Evolutionary conservation across 148 eudicot genomes (phyloP).

Genomic region (Cornus controversa): DNA sequence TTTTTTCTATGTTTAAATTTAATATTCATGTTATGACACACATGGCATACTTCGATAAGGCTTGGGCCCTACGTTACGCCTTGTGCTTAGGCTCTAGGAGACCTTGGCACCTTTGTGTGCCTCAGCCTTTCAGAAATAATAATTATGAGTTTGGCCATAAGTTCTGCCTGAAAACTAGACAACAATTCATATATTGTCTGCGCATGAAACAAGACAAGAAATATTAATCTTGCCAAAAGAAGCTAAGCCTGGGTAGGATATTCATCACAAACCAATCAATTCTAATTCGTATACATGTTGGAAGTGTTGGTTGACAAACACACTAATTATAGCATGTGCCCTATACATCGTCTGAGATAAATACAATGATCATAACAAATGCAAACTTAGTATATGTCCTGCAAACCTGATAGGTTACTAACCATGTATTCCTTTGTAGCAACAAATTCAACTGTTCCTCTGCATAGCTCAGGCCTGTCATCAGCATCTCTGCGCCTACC

Average conservation of each 20-base stretch:
- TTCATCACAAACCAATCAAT: too few relatives aligned
- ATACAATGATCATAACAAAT: neutral
- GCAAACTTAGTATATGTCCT: neutral
- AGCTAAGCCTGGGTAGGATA: too few relatives aligned
- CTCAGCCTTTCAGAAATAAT: too few relatives aligned
- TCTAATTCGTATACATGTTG: too few relatives aligned
- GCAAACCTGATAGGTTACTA: slow-evolving; percentile 19
- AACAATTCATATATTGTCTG: neutral
- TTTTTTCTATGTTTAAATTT: too few relatives aligned
- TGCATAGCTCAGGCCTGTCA: slow-evolving; percentile 93
- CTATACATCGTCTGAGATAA: neutral
- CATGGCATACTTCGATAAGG: too few relatives aligned
- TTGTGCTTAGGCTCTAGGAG: too few relatives aligned
- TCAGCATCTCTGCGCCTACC: slow-evolving; percentile 99
- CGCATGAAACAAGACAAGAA: neutral
- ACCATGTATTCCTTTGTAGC: slow-evolving; percentile 71
- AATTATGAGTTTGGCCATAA: neutral
- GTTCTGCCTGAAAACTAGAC: neutral
- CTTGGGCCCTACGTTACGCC: too few relatives aligned
- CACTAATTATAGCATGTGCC: neutral
- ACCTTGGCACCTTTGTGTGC: too few relatives aligned
- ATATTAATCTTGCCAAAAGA: too few relatives aligned
- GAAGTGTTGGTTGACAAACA: too few relatives aligned
- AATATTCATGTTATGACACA: too few relatives aligned
- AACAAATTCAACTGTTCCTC: slow-evolving; percentile 98